Percentiles rank a stretch among this genome's conserved stretches.
These are phyloP conservation scores for Quercus suber DNA, from an alignment of 306 rosid genomes.

Conservation along the genomic window DNA sequence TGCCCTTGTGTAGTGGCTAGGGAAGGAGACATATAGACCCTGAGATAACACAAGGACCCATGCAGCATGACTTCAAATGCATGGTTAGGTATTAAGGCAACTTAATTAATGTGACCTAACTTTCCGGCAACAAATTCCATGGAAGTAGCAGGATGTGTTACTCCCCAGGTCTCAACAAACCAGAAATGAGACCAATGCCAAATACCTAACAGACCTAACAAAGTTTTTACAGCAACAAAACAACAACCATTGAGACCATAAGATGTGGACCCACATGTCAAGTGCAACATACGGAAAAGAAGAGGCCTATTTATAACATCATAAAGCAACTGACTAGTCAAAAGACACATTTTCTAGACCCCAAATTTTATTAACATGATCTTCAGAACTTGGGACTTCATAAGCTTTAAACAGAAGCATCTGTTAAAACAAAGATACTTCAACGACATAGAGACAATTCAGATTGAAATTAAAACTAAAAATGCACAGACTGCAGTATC, in stretches of 20 bases:
- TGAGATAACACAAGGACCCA: background rate
- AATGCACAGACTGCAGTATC: conserved; percentile 42
- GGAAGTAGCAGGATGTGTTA: background rate
- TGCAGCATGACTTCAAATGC: background rate
- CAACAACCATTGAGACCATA: background rate
- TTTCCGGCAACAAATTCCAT: background rate
- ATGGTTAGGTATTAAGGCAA: no score
- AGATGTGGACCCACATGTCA: conserved; percentile 5
- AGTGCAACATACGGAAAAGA: background rate
- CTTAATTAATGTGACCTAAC: background rate
- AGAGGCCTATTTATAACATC: conserved; percentile 18
- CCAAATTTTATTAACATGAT: conserved; percentile 20
- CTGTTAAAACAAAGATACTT: conserved; percentile 38
- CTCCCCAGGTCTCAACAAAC: background rate
- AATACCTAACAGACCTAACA: background rate
- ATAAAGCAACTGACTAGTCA: conserved; percentile 17
- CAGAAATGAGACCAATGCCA: background rate
- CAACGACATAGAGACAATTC: conserved; percentile 32
- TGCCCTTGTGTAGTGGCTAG: background rate
- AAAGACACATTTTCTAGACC: conserved; percentile 24
- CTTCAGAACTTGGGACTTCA: conserved; percentile 24
- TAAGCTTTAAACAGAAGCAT: conserved; percentile 27
- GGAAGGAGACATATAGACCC: no score
- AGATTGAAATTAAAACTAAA: conserved; percentile 40
- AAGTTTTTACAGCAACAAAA: background rate